Evolutionary conservation across 164 flowering plant genomes (phyloP).

Genomic region (Magnolia changhungtana): DNA sequence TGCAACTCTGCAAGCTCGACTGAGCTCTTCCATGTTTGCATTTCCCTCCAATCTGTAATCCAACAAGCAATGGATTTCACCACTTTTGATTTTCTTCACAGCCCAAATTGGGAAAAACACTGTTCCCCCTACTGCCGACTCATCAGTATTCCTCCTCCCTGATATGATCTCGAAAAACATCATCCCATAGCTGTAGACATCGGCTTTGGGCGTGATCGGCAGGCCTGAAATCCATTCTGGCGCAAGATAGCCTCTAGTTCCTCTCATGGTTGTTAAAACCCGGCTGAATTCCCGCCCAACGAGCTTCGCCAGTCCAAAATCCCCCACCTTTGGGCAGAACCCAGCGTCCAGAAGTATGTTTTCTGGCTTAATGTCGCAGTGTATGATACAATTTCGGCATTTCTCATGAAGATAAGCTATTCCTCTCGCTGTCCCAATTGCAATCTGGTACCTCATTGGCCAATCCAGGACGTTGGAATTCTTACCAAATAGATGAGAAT

Average conservation of each 20-base stretch:
- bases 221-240: constrained; percentile 41
- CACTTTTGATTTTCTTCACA: constrained; percentile 17
- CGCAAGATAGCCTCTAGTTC: constrained; percentile 41
- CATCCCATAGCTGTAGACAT: constrained; percentile 42
- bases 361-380: constrained; percentile 41
- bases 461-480: constrained; percentile 17
- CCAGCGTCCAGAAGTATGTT: constrained; percentile 34
- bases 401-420: constrained; percentile 33
- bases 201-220: constrained; percentile 34
- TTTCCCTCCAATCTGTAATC: constrained; percentile 27
- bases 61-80: constrained; percentile 10
- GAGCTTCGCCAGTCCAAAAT: constrained; percentile 37
- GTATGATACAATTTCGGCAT: constrained; percentile 37
- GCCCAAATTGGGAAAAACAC: constrained; percentile 33
- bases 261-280: constrained; percentile 38
- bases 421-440: constrained; percentile 34
- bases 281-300: constrained; percentile 34
- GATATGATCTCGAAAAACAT: constrained; percentile 30
- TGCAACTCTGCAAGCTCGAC: constrained; percentile 25
- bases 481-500: constrained; percentile 28
- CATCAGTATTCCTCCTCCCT: constrained; percentile 31
- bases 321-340: constrained; percentile 34
- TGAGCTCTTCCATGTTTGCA: constrained; percentile 26
- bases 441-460: constrained; percentile 31
- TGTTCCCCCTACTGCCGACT: constrained; percentile 9